Base-by-base conservation (phyloP, 805 yeast species). In the Ogataea salicorniae region DNA sequence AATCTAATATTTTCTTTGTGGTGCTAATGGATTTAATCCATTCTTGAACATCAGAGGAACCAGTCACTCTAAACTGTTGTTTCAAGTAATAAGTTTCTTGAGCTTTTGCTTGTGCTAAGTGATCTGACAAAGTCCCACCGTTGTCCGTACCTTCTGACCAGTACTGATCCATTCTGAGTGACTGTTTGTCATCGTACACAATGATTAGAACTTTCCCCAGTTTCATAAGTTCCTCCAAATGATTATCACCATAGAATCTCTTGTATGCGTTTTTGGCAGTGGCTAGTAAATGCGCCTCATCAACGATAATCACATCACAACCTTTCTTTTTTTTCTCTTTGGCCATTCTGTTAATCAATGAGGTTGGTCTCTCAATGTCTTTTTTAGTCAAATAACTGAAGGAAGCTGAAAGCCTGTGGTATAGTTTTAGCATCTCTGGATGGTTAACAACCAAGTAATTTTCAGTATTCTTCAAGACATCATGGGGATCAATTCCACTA, bases 391-490 rank as follows among this genome's bases (percentile, higher is more conserved):
- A 60, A 43, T 70, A 71, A n/a, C 64, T 58, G 43, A 70, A 72
- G 20, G 64, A 55, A 40, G 57, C 58, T 3, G 73, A 56, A 11
- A 72, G 68, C 46, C 75, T 63, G 45, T 68, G 67, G 45, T 73
- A 73, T 15, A 73, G 50, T 55, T 73, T 72, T 36, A 73, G 51
- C 77, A 73, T 73, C 50, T 73, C 78, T 1, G 78, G 78, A 52
- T 73, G 77, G 43, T 73, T 73, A 0, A 73, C 78, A 2, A 73
- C 68, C 17, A 73, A 55, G 45, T 60, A 70, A 47, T 73, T 73
- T 15, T 55, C 53, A 0, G 73, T 69, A 2, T 61, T 61, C 6
- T 53, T 46, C 17, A 70, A 46, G 1, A 52, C 36, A 35, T 59
- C 53, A 34, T 59, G 31, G 31, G 31, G 59, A 5, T 42, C 38